These are phyloP conservation scores for Botrytis squamosa DNA, from an alignment of 2,329 filamentous ascomycete species.

Conservation along the genomic window DNA sequence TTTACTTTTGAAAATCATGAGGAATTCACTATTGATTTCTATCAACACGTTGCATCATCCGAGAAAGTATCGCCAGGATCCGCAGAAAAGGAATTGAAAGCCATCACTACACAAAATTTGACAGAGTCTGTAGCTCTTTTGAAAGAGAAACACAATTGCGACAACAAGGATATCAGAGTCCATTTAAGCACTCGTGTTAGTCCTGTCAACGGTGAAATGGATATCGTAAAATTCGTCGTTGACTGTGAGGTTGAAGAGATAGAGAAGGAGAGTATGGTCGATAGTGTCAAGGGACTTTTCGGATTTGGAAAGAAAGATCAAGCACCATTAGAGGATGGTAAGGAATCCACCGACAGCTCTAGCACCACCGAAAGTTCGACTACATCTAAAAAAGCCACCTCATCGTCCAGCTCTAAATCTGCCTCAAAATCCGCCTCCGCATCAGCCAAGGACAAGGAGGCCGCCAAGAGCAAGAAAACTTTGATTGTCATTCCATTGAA, in stretches of 20 bases:
- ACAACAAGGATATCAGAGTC: slow-evolving; percentile 72
- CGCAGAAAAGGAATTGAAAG: slow-evolving; percentile 60
- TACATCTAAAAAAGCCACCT: slow-evolving; percentile 43
- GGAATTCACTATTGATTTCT: slow-evolving; percentile 78
- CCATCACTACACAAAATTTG: slow-evolving; percentile 77
- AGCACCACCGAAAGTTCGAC: slow-evolving; percentile 46
- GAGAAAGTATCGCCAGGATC: slow-evolving; percentile 45
- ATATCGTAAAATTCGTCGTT: slow-evolving; percentile 71
- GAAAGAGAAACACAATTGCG: slow-evolving; percentile 71
- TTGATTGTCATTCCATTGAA: slow-evolving; percentile 38
- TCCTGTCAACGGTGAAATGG: slow-evolving; percentile 73
- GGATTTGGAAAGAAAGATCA: slow-evolving; percentile 92
- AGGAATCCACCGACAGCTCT: slow-evolving; percentile 49
- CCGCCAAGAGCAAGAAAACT: slow-evolving; percentile 36
- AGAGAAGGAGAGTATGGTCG: slow-evolving; percentile 78
- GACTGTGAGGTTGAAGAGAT: slow-evolving; percentile 78
- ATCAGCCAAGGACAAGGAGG: slow-evolving; percentile 34
- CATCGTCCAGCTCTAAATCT: slow-evolving; percentile 47
- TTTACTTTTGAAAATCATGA: slow-evolving; percentile 78
- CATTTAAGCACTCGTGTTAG: slow-evolving; percentile 75
- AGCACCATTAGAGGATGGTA: slow-evolving; percentile 61
- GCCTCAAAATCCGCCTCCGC: slow-evolving; percentile 40
- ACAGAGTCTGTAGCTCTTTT: slow-evolving; percentile 78
- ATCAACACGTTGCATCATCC: slow-evolving; percentile 62
- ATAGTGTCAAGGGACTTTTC: slow-evolving; percentile 94